Base-by-base conservation (phyloP, 1,139 yeast genomes). In the Geotrichum phurueaensis region DNA sequence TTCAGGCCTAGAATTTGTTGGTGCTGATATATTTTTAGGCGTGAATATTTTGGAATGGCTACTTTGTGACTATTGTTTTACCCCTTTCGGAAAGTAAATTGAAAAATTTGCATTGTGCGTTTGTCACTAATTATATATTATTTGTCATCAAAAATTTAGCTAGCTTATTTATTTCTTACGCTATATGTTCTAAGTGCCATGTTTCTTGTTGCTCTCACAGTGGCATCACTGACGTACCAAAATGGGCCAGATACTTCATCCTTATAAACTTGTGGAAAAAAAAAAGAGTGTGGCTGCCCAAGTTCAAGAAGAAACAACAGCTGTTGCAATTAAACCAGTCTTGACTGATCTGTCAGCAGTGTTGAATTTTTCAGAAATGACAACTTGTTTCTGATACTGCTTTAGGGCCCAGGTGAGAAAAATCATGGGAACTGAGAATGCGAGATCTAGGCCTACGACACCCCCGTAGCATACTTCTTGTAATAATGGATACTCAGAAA, bases 391-490 rank as follows among this genome's bases (percentile, higher is more conserved):
- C 68, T 87, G 90, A 73, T 89, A 90, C 60, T 96, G 79, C 67
- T 83, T 83, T 58, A 90, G 79, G 62, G 87, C 78, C 64, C 76
- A 82, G 0, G 96, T 89, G 61, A 89, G 85, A 56, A 80, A 71
- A 69, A 89, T 82, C 96, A 90, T 90, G 63, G 89, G 89, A 10
- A 80, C 68, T 10, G 96, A 88, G 71, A 90, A 90, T 10, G 85
- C 86, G 53, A 88, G 81, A 55, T 97, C 97, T 36, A 91, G 79
- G 23, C 97, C 98, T 22, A 89, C 86, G 23, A 91, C 89, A 62
- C 91, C 86, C 39, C 91, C 97, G 70, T 90, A 91, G n/a, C 97
- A 97, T n/a, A 88, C 92, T 54, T 89, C 86, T 72, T 87, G 88
- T 2, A 86, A 82, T 27, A 84, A 74, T 2, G 83, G 81, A 27